Conservation (phyloP, 1,284 basidiomycete species). For the Exobasidium rhododendri region DNA sequence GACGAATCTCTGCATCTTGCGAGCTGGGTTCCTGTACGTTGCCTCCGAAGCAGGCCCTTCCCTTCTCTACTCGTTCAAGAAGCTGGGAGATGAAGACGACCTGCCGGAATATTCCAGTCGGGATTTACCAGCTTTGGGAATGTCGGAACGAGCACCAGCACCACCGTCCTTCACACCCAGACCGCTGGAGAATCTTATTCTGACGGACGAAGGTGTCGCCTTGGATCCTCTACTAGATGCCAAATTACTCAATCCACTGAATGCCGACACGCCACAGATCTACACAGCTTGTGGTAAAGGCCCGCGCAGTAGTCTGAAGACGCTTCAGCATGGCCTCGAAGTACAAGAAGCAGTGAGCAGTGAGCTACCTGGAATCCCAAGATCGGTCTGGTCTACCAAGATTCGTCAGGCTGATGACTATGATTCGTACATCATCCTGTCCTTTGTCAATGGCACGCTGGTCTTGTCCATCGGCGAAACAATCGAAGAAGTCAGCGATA, state of each 20-base stretch:
- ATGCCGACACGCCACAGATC: constrained; percentile 50
- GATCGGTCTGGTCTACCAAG: constrained; percentile 51
- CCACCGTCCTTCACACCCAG: constrained; percentile 47
- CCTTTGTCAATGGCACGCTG: constrained; percentile 53
- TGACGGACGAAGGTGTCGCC: constrained; percentile 43
- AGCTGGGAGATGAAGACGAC: constrained; percentile 53
- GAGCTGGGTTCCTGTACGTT: constrained; percentile 52
- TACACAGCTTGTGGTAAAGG: constrained; percentile 49
- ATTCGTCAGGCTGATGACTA: constrained; percentile 41
- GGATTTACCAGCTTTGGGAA: constrained; percentile 37
- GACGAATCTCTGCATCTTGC: constrained; percentile 41
- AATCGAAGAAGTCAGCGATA: constrained; percentile 54
- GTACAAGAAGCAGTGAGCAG: constrained; percentile 52
- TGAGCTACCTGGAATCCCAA: constrained; percentile 52
- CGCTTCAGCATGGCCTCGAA: constrained; percentile 51
- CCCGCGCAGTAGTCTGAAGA: constrained; percentile 48
- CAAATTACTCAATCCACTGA: constrained; percentile 40
- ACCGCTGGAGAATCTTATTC: constrained; percentile 46
- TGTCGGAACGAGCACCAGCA: constrained; percentile 23
- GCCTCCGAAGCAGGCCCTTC: constrained; percentile 47
- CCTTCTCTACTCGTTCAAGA: constrained; percentile 52
- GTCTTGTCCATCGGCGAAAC: constrained; percentile 53
- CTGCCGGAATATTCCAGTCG: constrained; percentile 42
- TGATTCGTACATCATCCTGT: constrained; percentile 53
- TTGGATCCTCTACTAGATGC: constrained; percentile 52